A percentile compares a stretch with the other conserved stretches of the same genome.
Conservation (phyloP, 2,329 filamentous ascomycete genomes). For the Cordyceps tenuipes region DNA sequence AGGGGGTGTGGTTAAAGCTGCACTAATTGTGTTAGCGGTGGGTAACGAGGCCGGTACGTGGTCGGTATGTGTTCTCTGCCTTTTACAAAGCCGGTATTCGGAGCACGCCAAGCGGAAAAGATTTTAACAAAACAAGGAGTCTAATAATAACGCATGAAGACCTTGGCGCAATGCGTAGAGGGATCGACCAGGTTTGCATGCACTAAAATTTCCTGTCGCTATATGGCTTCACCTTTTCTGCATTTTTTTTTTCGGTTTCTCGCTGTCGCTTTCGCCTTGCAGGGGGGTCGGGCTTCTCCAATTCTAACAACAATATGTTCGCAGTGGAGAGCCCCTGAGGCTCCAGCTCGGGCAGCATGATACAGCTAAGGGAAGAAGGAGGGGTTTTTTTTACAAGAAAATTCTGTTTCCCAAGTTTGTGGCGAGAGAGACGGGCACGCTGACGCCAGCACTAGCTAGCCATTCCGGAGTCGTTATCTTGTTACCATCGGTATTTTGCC, state of each 20-base stretch:
- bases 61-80: not conserved
- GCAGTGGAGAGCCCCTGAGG: not conserved
- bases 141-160: constrained; percentile 1
- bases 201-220: not conserved
- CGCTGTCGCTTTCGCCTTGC: not conserved
- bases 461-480: not conserved
- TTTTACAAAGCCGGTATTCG: not conserved
- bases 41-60: not conserved
- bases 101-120: not conserved
- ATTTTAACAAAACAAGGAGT: too few species aligned
- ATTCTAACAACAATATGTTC: not conserved
- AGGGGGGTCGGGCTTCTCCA: not conserved
- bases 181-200: not conserved
- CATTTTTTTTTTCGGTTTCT: too few species aligned
- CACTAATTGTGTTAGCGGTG: not conserved
- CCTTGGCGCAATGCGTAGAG: not conserved
- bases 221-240: too few species aligned
- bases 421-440: not conserved
- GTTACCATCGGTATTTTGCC: not conserved
- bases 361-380: not conserved
- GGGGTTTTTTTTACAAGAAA: too few species aligned
- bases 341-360: not conserved
- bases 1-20: not conserved
- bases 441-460: not conserved
- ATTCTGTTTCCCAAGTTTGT: not conserved